Evolutionary conservation across 2,329 filamentous ascomycete genomes (phyloP).

Genomic region (Alternaria solani): DNA sequence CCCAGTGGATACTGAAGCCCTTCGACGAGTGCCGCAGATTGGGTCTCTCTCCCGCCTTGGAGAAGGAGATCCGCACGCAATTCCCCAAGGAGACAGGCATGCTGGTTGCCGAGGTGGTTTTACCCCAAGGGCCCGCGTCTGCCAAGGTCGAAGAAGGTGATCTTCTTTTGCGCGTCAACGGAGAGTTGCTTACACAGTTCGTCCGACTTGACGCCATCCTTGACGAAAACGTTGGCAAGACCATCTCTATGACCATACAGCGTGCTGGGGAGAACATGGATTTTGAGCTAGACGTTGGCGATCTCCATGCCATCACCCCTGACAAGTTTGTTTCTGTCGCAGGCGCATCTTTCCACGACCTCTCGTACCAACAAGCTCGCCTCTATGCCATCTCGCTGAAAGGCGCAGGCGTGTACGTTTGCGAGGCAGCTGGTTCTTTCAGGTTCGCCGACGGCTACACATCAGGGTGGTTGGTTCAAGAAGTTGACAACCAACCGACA

Average conservation of each 20-base stretch:
- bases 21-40: slow-evolving; percentile 96
- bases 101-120: slow-evolving; percentile 93
- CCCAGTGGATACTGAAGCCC: slow-evolving; percentile 94
- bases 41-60: slow-evolving; percentile 84
- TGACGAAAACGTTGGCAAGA: slow-evolving; percentile 82
- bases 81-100: slow-evolving; percentile 96
- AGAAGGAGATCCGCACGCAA: slow-evolving; percentile 79
- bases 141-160: slow-evolving; percentile 92
- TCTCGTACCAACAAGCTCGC: slow-evolving; percentile 97
- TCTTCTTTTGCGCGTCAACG: slow-evolving; percentile 91
- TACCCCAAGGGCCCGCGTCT: slow-evolving; percentile 88
- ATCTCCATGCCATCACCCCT: slow-evolving; percentile 93
- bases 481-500: slow-evolving; percentile 89
- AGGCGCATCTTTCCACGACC: slow-evolving; percentile 91
- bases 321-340: slow-evolving; percentile 95
- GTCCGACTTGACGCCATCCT: slow-evolving; percentile 89
- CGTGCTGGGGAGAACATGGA: slow-evolving; percentile 88
- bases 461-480: slow-evolving; percentile 92
- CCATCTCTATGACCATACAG: slow-evolving; percentile 83
- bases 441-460: slow-evolving; percentile 86
- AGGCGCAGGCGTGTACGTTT: slow-evolving; percentile 82
- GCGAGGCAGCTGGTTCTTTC: slow-evolving; percentile 94
- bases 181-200: slow-evolving; percentile 90
- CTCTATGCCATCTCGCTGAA: slow-evolving; percentile 91
- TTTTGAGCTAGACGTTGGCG: slow-evolving; percentile 83